A percentile compares a stretch with the other conserved stretches of the same genome.
Conservation (phyloP, 2,329 filamentous ascomycete species). For the Pseudocercospora crystallina region DNA sequence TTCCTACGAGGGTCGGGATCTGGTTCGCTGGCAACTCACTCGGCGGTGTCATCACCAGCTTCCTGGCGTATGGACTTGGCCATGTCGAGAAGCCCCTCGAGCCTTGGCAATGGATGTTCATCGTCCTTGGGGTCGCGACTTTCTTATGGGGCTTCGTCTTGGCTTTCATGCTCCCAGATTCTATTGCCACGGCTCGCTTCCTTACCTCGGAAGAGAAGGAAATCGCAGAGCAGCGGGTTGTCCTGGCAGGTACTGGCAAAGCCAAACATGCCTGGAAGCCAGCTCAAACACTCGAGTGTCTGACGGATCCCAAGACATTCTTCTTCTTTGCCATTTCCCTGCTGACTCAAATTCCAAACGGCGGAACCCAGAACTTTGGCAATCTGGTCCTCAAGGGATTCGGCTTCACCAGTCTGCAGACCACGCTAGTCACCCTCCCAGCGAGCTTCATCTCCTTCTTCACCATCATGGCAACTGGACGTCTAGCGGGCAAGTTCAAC, state of each 20-base stretch:
- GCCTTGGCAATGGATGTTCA: conserved; percentile 37
- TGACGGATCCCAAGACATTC: conserved; percentile 21
- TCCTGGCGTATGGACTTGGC: conserved; percentile 33
- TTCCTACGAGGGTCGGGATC: conserved; percentile 26
- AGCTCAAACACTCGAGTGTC: conserved; percentile 17
- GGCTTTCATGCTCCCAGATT: conserved; percentile 19
- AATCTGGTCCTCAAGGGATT: conserved; percentile 22
- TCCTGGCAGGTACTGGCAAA: conserved; percentile 16
- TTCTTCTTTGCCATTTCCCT: conserved; percentile 22
- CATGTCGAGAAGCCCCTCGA: conserved; percentile 21
- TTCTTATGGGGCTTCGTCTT: conserved; percentile 21
- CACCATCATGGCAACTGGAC: conserved; percentile 15
- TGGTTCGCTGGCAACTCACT: conserved; percentile 24
- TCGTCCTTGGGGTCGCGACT: conserved; percentile 24
- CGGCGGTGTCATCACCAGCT: conserved; percentile 19
- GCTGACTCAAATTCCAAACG: conserved; percentile 23
- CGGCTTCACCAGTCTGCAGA: conserved; percentile 21
- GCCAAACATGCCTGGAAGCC: conserved; percentile 13
- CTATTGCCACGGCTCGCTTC: conserved; percentile 15
- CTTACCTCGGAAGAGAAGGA: conserved; percentile 15
- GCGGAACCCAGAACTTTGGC: conserved; percentile 21
- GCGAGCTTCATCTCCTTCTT: conserved; percentile 20
- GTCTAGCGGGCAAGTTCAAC: conserved; percentile 28
- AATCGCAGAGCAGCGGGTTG: conserved; percentile 16
- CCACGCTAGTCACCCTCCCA: conserved; percentile 19